These are phyloP conservation scores for Myxozyma monticola DNA, from an alignment of 805 yeast genomes.

Conservation along the genomic window DNA sequence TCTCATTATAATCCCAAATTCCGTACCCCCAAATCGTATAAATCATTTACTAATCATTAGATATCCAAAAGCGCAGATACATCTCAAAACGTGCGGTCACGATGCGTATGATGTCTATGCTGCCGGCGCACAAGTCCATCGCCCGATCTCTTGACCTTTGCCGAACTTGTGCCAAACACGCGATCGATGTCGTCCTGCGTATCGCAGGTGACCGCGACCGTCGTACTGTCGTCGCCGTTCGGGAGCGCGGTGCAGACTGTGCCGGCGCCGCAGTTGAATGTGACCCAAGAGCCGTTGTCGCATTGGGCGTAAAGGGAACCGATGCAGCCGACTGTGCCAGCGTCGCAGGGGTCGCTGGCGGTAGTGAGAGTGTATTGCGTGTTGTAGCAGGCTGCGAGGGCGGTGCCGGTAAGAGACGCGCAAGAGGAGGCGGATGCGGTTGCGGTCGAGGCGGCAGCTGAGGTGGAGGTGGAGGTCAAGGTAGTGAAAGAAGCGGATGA, in stretches of 20 bases:
- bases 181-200: conserved; percentile 17
- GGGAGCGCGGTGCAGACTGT: conserved; percentile 59
- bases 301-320: conserved; percentile 58
- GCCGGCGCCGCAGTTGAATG: conserved; percentile 58
- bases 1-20: background rate
- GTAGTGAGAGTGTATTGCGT: conserved; percentile 9
- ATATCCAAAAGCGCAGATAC: no score
- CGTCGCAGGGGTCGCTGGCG: conserved; percentile 31
- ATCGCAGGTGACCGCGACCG: conserved; percentile 24
- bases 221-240: conserved; percentile 32
- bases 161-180: conserved; percentile 7
- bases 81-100: background rate
- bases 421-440: conserved; percentile 23
- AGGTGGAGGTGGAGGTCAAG: conserved; percentile 3
- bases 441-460: conserved; percentile 30
- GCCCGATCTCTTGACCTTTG: background rate
- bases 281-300: conserved; percentile 58
- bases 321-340: conserved; percentile 55
- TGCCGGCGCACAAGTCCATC: conserved; percentile 3
- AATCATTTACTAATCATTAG: no score
- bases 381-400: conserved; percentile 23
- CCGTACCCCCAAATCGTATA: background rate
- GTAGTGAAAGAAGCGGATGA: background rate
- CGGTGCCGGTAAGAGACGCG: conserved; percentile 17
- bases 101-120: conserved; percentile 13